Evolutionary conservation across 192 early-diverging fungal genomes (phyloP).

Genomic region (Podila horticola): DNA sequence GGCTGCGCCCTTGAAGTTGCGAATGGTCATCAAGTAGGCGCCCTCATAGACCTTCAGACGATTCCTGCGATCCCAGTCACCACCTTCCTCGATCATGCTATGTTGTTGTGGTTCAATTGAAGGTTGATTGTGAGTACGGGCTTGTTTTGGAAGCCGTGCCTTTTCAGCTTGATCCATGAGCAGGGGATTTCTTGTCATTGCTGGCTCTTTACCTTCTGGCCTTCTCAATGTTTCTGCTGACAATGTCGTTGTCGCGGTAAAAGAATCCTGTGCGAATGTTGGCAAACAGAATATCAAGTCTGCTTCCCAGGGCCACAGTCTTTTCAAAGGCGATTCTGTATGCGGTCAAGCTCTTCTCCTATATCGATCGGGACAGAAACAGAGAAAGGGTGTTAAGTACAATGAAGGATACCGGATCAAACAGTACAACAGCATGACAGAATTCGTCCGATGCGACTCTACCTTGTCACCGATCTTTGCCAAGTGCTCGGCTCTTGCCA

Average conservation of each 20-base stretch:
- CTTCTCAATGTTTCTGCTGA: slow-evolving; percentile 84
- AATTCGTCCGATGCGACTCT: background rate
- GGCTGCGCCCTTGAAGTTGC: slow-evolving; percentile 95
- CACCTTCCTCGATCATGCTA: slow-evolving; percentile 96
- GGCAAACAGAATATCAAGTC: slow-evolving; percentile 95
- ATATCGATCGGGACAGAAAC: background rate
- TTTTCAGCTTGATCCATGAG: background rate
- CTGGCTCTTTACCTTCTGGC: slow-evolving; percentile 64
- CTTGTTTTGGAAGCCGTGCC: background rate
- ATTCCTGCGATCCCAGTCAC: slow-evolving; percentile 99
- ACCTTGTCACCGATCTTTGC: slow-evolving; percentile 96
- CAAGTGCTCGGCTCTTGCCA: slow-evolving; percentile 90
- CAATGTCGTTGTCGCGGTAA: slow-evolving; percentile 83
- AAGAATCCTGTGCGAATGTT: slow-evolving; percentile 95
- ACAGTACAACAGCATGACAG: too few relatives aligned
- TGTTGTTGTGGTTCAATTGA: background rate
- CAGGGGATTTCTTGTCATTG: too few relatives aligned
- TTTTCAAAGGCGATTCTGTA: slow-evolving; percentile 89
- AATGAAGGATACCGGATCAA: background rate
- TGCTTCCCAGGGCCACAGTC: slow-evolving; percentile 88
- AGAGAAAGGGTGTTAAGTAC: background rate
- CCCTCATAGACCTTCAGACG: slow-evolving; percentile 97
- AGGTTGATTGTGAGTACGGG: background rate
- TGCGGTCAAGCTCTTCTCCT: slow-evolving; percentile 89
- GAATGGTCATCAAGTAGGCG: slow-evolving; percentile 90